These are phyloP conservation scores for Theobroma grandiflorum DNA, from an alignment of 441 rosid genomes.

Conservation along the genomic window DNA sequence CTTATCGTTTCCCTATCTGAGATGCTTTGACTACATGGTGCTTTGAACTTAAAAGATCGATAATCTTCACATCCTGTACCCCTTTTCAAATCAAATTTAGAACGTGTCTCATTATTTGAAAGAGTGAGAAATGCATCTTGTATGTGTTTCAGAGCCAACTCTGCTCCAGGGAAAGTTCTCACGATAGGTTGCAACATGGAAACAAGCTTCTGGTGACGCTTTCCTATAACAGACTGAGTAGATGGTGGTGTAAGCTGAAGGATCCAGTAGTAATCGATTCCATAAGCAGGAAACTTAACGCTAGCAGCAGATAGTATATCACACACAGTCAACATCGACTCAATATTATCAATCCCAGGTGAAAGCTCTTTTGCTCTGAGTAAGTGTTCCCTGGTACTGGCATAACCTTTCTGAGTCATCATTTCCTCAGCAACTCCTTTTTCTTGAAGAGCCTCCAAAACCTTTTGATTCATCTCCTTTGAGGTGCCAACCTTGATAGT, in stretches of 20 bases:
- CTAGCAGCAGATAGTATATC: constrained; percentile 34
- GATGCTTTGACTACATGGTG: constrained; percentile 6
- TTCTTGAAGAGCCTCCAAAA: constrained; percentile 25
- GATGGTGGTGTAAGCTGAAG: constrained; percentile 37
- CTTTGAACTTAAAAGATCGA: constrained; percentile 21
- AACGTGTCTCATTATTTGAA: constrained; percentile 22
- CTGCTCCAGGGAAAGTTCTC: constrained; percentile 23
- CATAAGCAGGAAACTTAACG: constrained; percentile 31
- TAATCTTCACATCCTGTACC: constrained; percentile 30
- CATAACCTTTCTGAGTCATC: constrained; percentile 25
- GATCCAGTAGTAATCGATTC: constrained; percentile 39
- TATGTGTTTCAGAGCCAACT: constrained; percentile 32
- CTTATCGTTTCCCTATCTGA: background rate
- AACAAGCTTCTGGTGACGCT: constrained; percentile 31
- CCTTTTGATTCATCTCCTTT: constrained; percentile 9
- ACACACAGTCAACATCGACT: constrained; percentile 35
- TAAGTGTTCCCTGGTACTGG: constrained; percentile 33
- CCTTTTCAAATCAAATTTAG: constrained; percentile 35
- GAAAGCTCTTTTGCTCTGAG: constrained; percentile 24
- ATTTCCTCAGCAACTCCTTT: constrained; percentile 28
- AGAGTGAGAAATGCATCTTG: constrained; percentile 29
- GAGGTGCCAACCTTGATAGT: background rate
- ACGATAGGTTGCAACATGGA: constrained; percentile 34
- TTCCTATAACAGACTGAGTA: constrained; percentile 1
- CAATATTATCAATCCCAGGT: constrained; percentile 30